A percentile compares a stretch with the other conserved stretches of the same genome.
These are phyloP conservation scores for Linnemannia elongata DNA, from an alignment of 192 early-diverging fungal species.

Conservation along the genomic window DNA sequence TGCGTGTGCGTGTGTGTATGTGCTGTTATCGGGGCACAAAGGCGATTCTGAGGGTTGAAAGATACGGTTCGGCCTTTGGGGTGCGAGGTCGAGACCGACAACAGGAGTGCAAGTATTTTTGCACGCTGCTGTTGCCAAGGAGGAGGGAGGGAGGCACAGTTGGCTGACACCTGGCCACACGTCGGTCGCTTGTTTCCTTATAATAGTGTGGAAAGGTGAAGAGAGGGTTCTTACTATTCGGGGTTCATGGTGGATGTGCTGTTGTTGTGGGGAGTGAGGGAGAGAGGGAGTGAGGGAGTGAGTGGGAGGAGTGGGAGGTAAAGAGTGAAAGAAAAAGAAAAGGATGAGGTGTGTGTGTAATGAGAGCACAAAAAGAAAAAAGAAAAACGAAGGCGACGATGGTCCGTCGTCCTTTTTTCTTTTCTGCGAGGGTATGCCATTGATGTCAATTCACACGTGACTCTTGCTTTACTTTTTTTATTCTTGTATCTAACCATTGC, in stretches of 20 bases:
- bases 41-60: background rate
- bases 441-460: background rate
- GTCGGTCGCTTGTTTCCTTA: background rate
- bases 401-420: background rate
- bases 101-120: background rate
- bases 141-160: background rate
- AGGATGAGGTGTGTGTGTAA: background rate
- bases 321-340: conserved; percentile 11
- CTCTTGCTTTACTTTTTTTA: background rate
- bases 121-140: background rate
- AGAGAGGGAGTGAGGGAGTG: background rate
- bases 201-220: background rate
- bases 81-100: background rate
- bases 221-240: conserved; percentile 57
- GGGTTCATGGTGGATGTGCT: conserved; percentile 48
- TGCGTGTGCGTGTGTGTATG: background rate
- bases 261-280: background rate
- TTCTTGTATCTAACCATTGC: background rate
- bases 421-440: background rate
- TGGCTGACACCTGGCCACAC: background rate
- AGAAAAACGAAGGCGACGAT: background rate
- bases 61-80: background rate
- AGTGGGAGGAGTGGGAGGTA: background rate
- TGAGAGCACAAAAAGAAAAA: background rate
- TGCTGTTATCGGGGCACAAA: background rate